A percentile compares a stretch with the other conserved stretches of the same genome.
Conservation (phyloP, 805 yeast species). For the Citeromyces matritensis region DNA sequence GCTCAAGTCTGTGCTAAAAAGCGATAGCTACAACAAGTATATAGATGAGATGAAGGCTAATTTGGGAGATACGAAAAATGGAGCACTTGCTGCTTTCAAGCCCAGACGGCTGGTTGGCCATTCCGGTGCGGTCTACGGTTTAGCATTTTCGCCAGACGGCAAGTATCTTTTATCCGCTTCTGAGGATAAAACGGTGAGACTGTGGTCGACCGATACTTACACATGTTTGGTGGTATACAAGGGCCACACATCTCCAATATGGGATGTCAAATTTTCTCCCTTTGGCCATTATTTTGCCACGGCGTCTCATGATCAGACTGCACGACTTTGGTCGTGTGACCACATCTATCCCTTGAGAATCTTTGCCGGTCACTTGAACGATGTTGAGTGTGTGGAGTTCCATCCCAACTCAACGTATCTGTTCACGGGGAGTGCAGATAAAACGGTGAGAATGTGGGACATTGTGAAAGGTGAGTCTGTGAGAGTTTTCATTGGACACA, state of each 20-base stretch:
- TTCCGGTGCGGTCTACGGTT: slow-evolving; percentile 85
- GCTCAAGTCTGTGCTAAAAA: slow-evolving; percentile 41
- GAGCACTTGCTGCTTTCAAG: slow-evolving; percentile 13
- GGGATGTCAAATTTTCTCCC: slow-evolving; percentile 95
- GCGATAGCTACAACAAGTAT: slow-evolving; percentile 28
- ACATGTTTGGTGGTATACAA: slow-evolving; percentile 85
- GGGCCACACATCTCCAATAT: slow-evolving; percentile 92
- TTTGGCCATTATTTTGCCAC: slow-evolving; percentile 97
- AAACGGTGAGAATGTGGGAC: slow-evolving; percentile 98
- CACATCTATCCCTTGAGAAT: slow-evolving; percentile 92
- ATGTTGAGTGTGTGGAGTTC: slow-evolving; percentile 88
- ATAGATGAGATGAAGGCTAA: slow-evolving; percentile 5
- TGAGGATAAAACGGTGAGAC: slow-evolving; percentile 81
- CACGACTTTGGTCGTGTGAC: slow-evolving; percentile 94
- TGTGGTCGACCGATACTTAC: slow-evolving; percentile 91
- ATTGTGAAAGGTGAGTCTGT: slow-evolving; percentile 78
- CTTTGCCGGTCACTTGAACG: slow-evolving; percentile 94
- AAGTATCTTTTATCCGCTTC: slow-evolving; percentile 67
- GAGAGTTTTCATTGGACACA: slow-evolving; percentile 83
- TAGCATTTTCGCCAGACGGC: slow-evolving; percentile 84
- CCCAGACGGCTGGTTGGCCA: slow-evolving; percentile 67
- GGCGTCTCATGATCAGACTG: slow-evolving; percentile 95
- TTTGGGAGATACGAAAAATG: slow-evolving; percentile 6
- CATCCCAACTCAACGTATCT: slow-evolving; percentile 95
- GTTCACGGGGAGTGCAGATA: slow-evolving; percentile 90